Conservation (phyloP, 805 yeast genomes). For the Wickerhamomyces subpelliculosus region DNA sequence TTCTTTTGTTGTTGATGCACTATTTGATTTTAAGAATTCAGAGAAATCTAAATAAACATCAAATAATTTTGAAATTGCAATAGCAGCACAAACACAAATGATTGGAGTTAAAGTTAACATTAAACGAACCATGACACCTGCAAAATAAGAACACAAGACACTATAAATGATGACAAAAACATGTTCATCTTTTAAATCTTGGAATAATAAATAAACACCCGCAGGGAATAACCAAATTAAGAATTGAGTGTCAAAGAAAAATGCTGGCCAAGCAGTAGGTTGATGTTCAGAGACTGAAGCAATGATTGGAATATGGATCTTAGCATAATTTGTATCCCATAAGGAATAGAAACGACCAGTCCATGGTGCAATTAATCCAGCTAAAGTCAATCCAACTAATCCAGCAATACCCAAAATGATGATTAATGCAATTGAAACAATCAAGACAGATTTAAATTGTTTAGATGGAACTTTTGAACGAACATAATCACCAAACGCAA, state of each 20-base stretch:
- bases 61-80: slow-evolving; percentile 78
- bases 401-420: slow-evolving; percentile 61
- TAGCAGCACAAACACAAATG: slow-evolving; percentile 87
- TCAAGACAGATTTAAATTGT: slow-evolving; percentile 65
- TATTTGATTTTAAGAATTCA: slow-evolving; percentile 20
- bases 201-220: slow-evolving; percentile 86
- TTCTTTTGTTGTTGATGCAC: no score
- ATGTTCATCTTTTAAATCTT: slow-evolving; percentile 86
- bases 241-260: slow-evolving; percentile 88
- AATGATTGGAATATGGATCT: slow-evolving; percentile 95
- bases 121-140: slow-evolving; percentile 98
- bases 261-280: slow-evolving; percentile 99
- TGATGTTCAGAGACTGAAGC: slow-evolving; percentile 99
- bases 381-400: slow-evolving; percentile 71
- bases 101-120: slow-evolving; percentile 96
- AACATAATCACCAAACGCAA: slow-evolving; percentile 77
- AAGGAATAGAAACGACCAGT: slow-evolving; percentile 97
- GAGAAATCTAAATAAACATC: slow-evolving; percentile 74
- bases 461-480: slow-evolving; percentile 63
- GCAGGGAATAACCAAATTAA: slow-evolving; percentile 98
- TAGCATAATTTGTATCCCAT: slow-evolving; percentile 98
- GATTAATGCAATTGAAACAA: slow-evolving; percentile 51
- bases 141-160: slow-evolving; percentile 92
- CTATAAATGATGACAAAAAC: slow-evolving; percentile 87
- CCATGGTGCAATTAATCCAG: slow-evolving; percentile 98